Evolutionary conservation across 2,329 filamentous ascomycete species (phyloP).

Genomic region (Aspergillus pseudotamarii): DNA sequence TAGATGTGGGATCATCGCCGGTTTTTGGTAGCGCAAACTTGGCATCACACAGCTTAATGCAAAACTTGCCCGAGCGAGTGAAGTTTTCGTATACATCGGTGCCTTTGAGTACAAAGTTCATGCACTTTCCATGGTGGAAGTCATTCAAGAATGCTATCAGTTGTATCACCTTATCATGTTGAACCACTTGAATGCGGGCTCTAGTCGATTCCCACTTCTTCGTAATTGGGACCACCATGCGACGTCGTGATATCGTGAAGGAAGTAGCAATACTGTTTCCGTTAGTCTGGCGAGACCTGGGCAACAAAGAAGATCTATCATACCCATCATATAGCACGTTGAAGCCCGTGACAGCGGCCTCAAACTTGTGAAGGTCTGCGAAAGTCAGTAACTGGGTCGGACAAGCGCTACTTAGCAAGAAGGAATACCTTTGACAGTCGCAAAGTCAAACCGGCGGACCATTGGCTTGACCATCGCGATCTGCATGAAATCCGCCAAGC

Average conservation of each 20-base stretch:
- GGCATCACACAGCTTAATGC: conserved; percentile 80
- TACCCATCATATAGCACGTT: conserved; percentile 70
- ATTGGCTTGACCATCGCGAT: conserved; percentile 61
- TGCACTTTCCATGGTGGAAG: conserved; percentile 81
- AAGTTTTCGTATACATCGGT: conserved; percentile 81
- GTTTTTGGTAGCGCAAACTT: conserved; percentile 80
- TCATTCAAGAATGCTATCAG: conserved; percentile 86
- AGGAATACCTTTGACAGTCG: conserved; percentile 50
- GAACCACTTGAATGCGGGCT: conserved; percentile 78
- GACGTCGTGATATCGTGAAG: conserved; percentile 79
- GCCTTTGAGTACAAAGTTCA: conserved; percentile 84
- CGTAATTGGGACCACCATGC: conserved; percentile 90
- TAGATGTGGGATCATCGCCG: conserved; percentile 57
- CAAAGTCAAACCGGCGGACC: conserved; percentile 72
- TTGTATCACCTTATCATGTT: conserved; percentile 74
- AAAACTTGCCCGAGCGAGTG: conserved; percentile 65
- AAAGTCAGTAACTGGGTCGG: conserved; percentile 16
- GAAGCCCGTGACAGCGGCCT: conserved; percentile 78
- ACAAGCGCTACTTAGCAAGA: neutral
- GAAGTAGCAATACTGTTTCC: conserved; percentile 61
- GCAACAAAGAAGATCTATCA: conserved; percentile 8
- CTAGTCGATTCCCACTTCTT: conserved; percentile 90
- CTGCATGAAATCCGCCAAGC: conserved; percentile 66
- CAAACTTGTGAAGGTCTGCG: conserved; percentile 74
- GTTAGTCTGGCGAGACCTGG: conserved; percentile 6